Conservation (phyloP, 441 rosid genomes). For the Metrosideros polymorpha region DNA sequence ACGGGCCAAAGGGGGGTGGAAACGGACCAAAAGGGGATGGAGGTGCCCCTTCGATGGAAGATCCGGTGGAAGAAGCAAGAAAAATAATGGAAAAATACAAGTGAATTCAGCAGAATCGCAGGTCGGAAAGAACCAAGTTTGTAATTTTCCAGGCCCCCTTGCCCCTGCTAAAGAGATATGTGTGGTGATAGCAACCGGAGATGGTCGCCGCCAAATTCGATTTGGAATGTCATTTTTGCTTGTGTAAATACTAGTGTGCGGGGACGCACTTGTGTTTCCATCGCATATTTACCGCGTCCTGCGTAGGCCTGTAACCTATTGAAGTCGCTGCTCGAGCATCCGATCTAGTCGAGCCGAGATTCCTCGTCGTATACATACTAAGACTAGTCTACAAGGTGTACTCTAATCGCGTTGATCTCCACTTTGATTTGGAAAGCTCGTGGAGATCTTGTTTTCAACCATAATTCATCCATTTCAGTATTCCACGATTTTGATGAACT, state of each 20-base stretch:
- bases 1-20: conserved; percentile 32
- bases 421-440: not conserved
- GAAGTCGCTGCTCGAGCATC: not conserved
- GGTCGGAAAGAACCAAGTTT: not conserved
- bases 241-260: not conserved
- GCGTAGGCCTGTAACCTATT: not conserved
- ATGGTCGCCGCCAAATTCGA: not conserved
- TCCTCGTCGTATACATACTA: not conserved
- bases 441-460: not conserved
- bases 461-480: not conserved
- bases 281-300: not conserved
- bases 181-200: not conserved
- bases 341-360: not conserved
- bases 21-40: conserved; percentile 7
- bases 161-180: not conserved
- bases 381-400: not conserved
- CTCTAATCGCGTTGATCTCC: not conserved
- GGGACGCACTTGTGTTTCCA: not conserved
- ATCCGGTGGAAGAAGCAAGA: conserved; percentile 80
- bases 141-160: not conserved
- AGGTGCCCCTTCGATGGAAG: conserved; percentile 24
- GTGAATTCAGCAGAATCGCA: conserved; percentile 1
- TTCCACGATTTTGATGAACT: not conserved
- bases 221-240: not conserved
- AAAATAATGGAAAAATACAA: conserved; percentile 95